Percentiles rank a stretch among this genome's conserved stretches.
Conservation (phyloP, 2,329 filamentous ascomycete species). For the Fonsecaea erecta region DNA sequence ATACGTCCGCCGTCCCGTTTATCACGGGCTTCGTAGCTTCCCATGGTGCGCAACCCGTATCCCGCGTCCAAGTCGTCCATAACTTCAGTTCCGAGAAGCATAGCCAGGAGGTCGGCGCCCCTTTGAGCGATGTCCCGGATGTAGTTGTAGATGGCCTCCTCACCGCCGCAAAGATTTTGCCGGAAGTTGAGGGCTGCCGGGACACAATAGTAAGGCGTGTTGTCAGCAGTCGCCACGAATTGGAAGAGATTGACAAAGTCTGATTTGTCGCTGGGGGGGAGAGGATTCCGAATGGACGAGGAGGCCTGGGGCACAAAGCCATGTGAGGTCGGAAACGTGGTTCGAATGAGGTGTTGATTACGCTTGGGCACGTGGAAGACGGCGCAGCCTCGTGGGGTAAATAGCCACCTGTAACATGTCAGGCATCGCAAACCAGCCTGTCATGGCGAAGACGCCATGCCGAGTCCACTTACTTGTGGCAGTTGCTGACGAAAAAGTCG, state of each 20-base stretch:
- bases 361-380: conserved; percentile 76
- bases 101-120: conserved; percentile 66
- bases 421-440: conserved; percentile 2
- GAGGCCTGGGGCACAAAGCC: conserved; percentile 64
- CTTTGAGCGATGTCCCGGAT: conserved; percentile 64
- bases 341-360: conserved; percentile 76
- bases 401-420: conserved; percentile 66
- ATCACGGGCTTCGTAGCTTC: conserved; percentile 36
- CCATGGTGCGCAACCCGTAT: conserved; percentile 36
- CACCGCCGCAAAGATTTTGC: conserved; percentile 70
- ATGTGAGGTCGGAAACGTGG: conserved; percentile 78
- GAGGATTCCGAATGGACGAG: conserved; percentile 23
- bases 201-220: conserved; percentile 71
- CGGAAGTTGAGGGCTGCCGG: conserved; percentile 75
- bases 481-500: conserved; percentile 87
- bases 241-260: conserved; percentile 73
- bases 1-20: conserved; percentile 43
- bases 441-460: conserved; percentile 11
- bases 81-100: conserved; percentile 69
- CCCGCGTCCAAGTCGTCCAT: conserved; percentile 59
- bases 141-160: conserved; percentile 70
- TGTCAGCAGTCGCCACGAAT: conserved; percentile 77
- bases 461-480: conserved; percentile 65
- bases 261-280: conserved; percentile 51
- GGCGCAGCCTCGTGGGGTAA: conserved; percentile 77